phyloP scores from a whole-genome alignment of 345 rosid species.

The Gossypium ekmanianum region DNA sequence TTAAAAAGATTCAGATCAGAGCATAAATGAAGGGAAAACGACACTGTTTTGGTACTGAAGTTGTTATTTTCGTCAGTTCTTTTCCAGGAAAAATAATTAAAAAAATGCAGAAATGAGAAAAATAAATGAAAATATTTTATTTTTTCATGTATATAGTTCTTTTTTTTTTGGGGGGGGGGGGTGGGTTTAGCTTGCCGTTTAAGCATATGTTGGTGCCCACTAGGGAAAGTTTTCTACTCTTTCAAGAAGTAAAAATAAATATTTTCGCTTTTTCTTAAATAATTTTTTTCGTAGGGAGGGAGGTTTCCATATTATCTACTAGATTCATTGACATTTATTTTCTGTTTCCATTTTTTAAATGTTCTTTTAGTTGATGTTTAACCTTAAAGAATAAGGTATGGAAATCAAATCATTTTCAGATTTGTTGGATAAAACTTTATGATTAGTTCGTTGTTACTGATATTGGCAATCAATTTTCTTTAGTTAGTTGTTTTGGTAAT shows the following conservation, averaged over 20 bases:
- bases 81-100: conserved; percentile 5
- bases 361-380: conserved; percentile 14
- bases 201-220: conserved; percentile 58
- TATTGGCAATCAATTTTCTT: conserved; percentile 31
- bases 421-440: conserved; percentile 33
- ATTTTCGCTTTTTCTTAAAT: conserved; percentile 1
- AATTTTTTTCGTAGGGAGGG: neutral
- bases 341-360: conserved; percentile 7
- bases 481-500: conserved; percentile 44
- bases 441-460: conserved; percentile 36
- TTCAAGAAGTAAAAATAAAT: neutral
- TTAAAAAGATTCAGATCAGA: conserved; percentile 28
- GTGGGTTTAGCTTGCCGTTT: conserved; percentile 34
- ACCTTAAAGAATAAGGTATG: neutral
- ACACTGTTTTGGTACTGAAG: conserved; percentile 14
- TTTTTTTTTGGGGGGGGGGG: too few relatives aligned
- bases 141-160: neutral
- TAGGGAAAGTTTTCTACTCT: conserved; percentile 18
- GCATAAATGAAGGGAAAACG: conserved; percentile 18
- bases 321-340: conserved; percentile 15
- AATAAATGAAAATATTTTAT: neutral
- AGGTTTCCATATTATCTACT: conserved; percentile 20
- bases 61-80: neutral
- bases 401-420: conserved; percentile 12
- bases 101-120: neutral